Base-by-base conservation (phyloP, 2,329 filamentous ascomycete species). In the Myriosclerotinia scirpicola region DNA sequence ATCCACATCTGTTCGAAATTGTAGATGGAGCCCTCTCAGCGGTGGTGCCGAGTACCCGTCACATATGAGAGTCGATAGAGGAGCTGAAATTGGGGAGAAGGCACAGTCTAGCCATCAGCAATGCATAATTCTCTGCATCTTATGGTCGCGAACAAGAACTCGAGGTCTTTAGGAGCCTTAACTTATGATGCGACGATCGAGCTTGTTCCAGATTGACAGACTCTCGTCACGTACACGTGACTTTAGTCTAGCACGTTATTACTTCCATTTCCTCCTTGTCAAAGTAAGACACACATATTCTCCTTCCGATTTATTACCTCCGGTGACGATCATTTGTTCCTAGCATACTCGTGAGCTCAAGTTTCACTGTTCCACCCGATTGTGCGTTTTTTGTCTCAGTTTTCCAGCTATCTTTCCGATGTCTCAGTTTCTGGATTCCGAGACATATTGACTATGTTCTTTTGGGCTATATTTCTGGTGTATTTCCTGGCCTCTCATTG, bases 231-330 rank as follows among this genome's bases (percentile, higher is more conserved):
- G 20, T 36, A 34, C 58, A 60, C 58, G 58, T 22, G 44, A 60
- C 14, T 2, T 8, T 38, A 50, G 20, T 36, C 58, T 48, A 26
- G 46, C 44, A 60, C 58, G 44, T 60, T 50, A 30, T 52, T 52
- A 44, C 40, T 22, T 40, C 46, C 26, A 15, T 30, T 42, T 53
- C 14, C 6, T 50, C 44, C 44, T 58, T 53, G 48, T 65, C 46
- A 54, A 60, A 40, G 64, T 36, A 46, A 61, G 64, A 65, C 64
- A 61, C 36, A 46, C 26, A 65, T 61, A 65, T 61, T 65, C 46
- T 61, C 64, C 64, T 65, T 65, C 64, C 54, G 64, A 61, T 65
- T 34, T 61, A 50, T 50, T 60, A 40, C 55, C 48, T 65, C 55
- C 64, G 64, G 26, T 44, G 46, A 36, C 36, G 36, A 44, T 53